Evolutionary conservation across 1,284 basidiomycete genomes (phyloP).

Genomic region (Sporisorium sorghi): DNA sequence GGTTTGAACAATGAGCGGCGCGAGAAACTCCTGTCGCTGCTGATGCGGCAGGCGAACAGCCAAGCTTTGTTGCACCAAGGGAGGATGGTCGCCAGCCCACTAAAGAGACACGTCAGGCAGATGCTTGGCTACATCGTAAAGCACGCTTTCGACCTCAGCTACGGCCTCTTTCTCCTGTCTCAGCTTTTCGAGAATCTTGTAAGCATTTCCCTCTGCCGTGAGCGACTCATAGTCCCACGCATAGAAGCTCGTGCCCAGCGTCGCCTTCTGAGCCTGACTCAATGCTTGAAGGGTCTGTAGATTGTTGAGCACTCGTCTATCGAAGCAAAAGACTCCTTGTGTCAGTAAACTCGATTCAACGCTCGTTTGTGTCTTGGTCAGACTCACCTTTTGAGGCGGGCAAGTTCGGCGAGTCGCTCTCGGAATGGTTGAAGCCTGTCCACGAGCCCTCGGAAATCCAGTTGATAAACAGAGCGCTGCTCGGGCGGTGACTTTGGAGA

Average conservation of each 20-base stretch:
- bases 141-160: not conserved
- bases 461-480: too few species aligned
- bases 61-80: not conserved
- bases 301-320: slow-evolving; percentile 18
- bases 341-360: not conserved
- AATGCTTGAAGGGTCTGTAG: too few species aligned
- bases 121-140: slow-evolving; percentile 14
- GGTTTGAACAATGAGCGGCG: too few species aligned
- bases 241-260: slow-evolving; percentile 14
- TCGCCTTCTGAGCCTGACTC: not conserved
- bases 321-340: not conserved
- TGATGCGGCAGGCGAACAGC: not conserved
- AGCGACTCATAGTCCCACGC: slow-evolving; percentile 8
- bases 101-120: slow-evolving; percentile 8
- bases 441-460: too few species aligned
- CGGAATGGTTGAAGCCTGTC: not conserved
- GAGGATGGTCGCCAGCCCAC: not conserved
- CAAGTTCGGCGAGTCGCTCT: not conserved
- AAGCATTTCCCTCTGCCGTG: not conserved
- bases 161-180: not conserved
- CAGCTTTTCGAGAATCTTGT: not conserved
- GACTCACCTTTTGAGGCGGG: not conserved
- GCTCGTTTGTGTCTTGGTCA: not conserved
- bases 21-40: too few species aligned
- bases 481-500: too few species aligned